Evolutionary conservation across 225 moss, liverwort and hornwort genomes (phyloP).

Genomic region (Physcomitrium patens): DNA sequence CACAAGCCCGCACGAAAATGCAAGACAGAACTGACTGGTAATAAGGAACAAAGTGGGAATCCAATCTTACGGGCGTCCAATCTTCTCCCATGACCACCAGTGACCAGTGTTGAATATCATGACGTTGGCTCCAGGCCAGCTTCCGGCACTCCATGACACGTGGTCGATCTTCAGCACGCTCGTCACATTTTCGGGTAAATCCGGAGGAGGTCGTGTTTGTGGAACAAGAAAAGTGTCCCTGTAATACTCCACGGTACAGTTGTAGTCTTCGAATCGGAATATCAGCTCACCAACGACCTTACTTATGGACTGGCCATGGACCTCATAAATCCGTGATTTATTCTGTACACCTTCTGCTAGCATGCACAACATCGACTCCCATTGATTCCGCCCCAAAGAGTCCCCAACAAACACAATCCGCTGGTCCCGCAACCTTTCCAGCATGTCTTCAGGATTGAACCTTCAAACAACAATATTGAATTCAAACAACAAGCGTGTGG

Average conservation of each 20-base stretch:
- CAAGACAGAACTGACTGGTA: no score
- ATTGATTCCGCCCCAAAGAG: conserved; percentile 88
- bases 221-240: conserved; percentile 74
- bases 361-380: conserved; percentile 97
- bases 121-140: conserved; percentile 70
- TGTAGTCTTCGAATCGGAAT: conserved; percentile 69
- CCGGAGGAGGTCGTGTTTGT: conserved; percentile 49
- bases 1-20: no score
- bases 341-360: conserved; percentile 59
- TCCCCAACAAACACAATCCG: conserved; percentile 78
- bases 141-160: conserved; percentile 53
- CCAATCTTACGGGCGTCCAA: conserved; percentile 61
- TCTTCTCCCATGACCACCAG: conserved; percentile 90
- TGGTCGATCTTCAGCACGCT: conserved; percentile 58
- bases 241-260: conserved; percentile 86
- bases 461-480: conserved; percentile 34
- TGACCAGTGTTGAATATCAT: conserved; percentile 83
- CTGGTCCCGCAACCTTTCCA: conserved; percentile 64
- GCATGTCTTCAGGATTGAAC: conserved; percentile 58
- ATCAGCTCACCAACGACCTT: conserved; percentile 67
- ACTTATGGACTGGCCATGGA: conserved; percentile 61
- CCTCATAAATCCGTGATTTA: conserved; percentile 68
- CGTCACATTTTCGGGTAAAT: conserved; percentile 46
- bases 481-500: not conserved
- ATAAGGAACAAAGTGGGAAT: no score